These are phyloP conservation scores for Fagopyrum esculentum DNA, from an alignment of 148 eudicot genomes.

Conservation along the genomic window DNA sequence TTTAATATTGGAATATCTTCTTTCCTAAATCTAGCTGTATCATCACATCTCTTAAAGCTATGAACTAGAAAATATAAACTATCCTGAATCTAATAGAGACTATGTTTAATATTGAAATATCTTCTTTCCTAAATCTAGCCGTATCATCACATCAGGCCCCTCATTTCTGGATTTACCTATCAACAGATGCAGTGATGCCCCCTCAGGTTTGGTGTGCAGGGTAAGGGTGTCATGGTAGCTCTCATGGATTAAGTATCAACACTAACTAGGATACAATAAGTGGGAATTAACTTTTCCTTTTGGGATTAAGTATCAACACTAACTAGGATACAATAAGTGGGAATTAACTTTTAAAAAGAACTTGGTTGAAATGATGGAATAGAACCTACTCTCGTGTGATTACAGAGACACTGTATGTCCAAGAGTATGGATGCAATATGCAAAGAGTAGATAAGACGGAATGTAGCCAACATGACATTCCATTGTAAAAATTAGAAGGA, in stretches of 20 bases:
- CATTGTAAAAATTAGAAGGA: not conserved
- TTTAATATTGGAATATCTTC: too few species aligned
- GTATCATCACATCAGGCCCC: not conserved
- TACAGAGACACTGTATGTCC: not conserved
- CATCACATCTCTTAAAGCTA: too few species aligned
- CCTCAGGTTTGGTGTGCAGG: not conserved
- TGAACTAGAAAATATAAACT: too few species aligned
- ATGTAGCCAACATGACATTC: not conserved
- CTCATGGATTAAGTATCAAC: not conserved
- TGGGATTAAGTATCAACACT: not conserved
- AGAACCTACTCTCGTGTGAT: not conserved
- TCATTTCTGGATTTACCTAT: not conserved
- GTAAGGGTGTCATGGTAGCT: not conserved
- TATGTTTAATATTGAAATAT: too few species aligned
- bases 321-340: not conserved
- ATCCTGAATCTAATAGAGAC: too few species aligned
- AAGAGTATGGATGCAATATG: not conserved
- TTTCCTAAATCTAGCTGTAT: too few species aligned
- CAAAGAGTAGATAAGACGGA: not conserved
- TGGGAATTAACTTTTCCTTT: not conserved
- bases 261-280: not conserved
- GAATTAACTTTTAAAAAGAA: not conserved
- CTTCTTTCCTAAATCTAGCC: too few species aligned
- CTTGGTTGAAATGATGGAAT: not conserved
- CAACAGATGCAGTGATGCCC: not conserved